Percentiles rank a stretch among this genome's conserved stretches.
These are phyloP conservation scores for Hordeum vulgare DNA, from an alignment of 176 grass and related monocot species.

Conservation along the genomic window MorexV3_pseudomolecules_assembly NC_058523.1:523133715-523134214, in stretches of 20 bases:
- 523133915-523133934: constrained; percentile 7
- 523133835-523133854: background rate
- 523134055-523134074: background rate
- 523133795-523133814: background rate
- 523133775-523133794: too few relatives aligned
- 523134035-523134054: background rate
- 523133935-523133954: background rate
- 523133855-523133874: background rate
- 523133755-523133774: too few relatives aligned
- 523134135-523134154: too few relatives aligned
- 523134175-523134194: too few relatives aligned
- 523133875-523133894: background rate
- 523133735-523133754: too few relatives aligned
- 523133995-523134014: constrained; percentile 24
- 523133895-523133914: constrained; percentile 30
- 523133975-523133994: background rate
- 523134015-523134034: constrained; percentile 36
- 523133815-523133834: background rate
- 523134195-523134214: too few relatives aligned
- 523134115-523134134: too few relatives aligned
- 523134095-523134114: background rate
- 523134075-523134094: background rate
- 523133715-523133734: too few relatives aligned
- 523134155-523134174: too few relatives aligned
- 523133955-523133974: constrained; percentile 18